phyloP scores from a whole-genome alignment of 371 early-diverging fungal species.

The Mortierella sp. region DNA sequence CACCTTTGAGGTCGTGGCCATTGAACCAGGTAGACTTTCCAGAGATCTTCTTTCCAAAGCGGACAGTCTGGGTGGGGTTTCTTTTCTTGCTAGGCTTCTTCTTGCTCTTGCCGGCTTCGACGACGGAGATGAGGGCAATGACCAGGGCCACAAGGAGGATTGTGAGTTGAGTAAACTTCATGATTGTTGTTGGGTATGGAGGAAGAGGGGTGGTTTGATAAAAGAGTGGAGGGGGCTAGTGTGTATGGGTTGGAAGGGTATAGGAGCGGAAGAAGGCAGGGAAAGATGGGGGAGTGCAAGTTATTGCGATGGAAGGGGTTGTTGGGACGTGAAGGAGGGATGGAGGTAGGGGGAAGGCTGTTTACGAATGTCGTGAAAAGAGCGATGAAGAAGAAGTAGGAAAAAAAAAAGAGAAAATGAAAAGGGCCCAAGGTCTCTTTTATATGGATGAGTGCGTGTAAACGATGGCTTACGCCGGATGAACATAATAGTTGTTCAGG shows the following conservation, averaged over 20 bases:
- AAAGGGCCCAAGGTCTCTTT: background rate
- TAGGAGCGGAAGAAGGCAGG: background rate
- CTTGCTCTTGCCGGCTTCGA: conserved; percentile 31
- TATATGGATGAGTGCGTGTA: background rate
- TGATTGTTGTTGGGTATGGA: background rate
- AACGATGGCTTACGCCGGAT: background rate
- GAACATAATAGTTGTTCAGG: background rate
- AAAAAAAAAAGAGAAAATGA: background rate
- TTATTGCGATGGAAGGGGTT: conserved; percentile 47
- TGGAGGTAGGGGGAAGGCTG: conserved; percentile 37
- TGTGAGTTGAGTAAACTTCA: conserved; percentile 47
- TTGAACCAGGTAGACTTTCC: conserved; percentile 57
- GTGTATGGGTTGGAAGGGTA: background rate
- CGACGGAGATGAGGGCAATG: conserved; percentile 32
- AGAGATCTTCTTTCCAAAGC: conserved; percentile 14
- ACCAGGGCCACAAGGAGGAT: conserved; percentile 33
- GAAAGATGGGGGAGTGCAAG: conserved; percentile 14
- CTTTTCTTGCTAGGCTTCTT: background rate
- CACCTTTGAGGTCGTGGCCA: conserved; percentile 39
- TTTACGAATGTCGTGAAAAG: conserved; percentile 26
- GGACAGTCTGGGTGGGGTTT: conserved; percentile 23
- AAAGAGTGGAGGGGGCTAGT: background rate
- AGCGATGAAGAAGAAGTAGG: conserved; percentile 31
- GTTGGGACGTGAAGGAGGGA: background rate
- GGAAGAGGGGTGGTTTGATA: background rate